Evolutionary conservation across 2,329 filamentous ascomycete species (phyloP), one percentile per base, ranked within the genome.

Genomic region (Penicillium griseofulvum): DNA sequence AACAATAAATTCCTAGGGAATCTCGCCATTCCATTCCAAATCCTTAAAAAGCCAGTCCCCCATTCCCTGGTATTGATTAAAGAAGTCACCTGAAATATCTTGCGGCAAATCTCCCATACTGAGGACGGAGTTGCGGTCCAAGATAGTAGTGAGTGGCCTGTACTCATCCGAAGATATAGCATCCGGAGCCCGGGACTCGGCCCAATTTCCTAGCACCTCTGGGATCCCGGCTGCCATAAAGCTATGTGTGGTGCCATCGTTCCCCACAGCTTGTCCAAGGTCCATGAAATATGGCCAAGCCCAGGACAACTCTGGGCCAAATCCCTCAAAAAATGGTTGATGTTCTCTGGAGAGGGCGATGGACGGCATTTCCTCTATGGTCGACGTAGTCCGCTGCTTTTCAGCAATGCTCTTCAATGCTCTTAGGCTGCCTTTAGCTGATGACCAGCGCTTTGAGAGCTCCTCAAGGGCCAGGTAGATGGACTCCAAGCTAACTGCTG

Each of bases 41-140:
- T 67, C 64, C 31, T 61, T 61, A n/a, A 69, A 54, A 2, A 68
- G 59, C 67, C 66, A 69, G 38, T 68, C 64, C 7, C 67, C 67
- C 52, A 69, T 69, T 1, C 67, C 67, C 42, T 65, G 63, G 24
- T 69, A 69, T 49, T 67, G 64, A 36, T 59, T 54, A 26, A 65
- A 58, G 36, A 63, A 54, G 9, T 64, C 60, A 31, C 61, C 57
- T 10, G 55, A 36, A 10, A 63, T 50, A 8, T 17, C 31, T 7
- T 24, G 49, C 4, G 49, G 16, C 44, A 55, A 50, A 19, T 59
- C 58, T 3, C 45, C 53, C 33, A 57, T 63, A 3, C 45, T 14
- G 12, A 56, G 52, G 8, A 60, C 61, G 3, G 54, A 55, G 17
- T 61, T 61, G n/a, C 57, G 58, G 24, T 66, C 63, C 19, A 65